These are phyloP conservation scores for Delitschia confertaspora DNA, from an alignment of 495 filamentous ascomycete species.

Conservation along the genomic window DNA sequence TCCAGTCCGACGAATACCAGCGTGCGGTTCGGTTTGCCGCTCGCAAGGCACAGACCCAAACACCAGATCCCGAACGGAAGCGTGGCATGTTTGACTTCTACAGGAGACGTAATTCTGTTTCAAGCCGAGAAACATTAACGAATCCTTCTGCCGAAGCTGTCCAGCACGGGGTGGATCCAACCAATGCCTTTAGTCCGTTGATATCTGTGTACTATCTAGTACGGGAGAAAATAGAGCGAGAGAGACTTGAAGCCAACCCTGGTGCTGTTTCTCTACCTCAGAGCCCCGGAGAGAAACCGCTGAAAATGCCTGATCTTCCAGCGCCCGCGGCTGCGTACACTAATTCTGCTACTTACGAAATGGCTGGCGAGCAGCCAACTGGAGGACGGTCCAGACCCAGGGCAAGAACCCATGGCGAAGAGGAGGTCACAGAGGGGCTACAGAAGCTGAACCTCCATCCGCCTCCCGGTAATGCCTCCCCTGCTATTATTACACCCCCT, in stretches of 20 bases:
- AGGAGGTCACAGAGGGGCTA: constrained; percentile 70
- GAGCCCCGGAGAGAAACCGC: constrained; percentile 49
- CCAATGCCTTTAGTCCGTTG: constrained; percentile 88
- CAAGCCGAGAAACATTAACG: constrained; percentile 83
- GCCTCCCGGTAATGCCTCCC: constrained; percentile 44
- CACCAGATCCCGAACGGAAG: constrained; percentile 67
- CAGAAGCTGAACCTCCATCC: constrained; percentile 60
- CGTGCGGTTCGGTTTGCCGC: constrained; percentile 60
- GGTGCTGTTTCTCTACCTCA: constrained; percentile 49
- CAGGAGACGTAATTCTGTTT: constrained; percentile 79
- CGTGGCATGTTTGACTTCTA: constrained; percentile 92
- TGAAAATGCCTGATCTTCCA: constrained; percentile 63
- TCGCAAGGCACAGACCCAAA: constrained; percentile 50
- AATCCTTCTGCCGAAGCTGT: constrained; percentile 76
- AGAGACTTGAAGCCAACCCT: constrained; percentile 56
- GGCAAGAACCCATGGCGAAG: constrained; percentile 90
- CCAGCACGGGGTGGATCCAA: constrained; percentile 71
- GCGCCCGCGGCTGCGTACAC: constrained; percentile 88
- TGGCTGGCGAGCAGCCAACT: constrained; percentile 70
- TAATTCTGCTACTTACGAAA: constrained; percentile 69
- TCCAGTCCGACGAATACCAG: constrained; percentile 89
- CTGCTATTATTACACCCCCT: constrained; percentile 46
- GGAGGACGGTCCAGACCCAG: constrained; percentile 73
- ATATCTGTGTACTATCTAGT: constrained; percentile 95
- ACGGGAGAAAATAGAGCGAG: constrained; percentile 83